phyloP scores from a whole-genome alignment of 163 green algal species.

The Volvox carteri region DNA sequence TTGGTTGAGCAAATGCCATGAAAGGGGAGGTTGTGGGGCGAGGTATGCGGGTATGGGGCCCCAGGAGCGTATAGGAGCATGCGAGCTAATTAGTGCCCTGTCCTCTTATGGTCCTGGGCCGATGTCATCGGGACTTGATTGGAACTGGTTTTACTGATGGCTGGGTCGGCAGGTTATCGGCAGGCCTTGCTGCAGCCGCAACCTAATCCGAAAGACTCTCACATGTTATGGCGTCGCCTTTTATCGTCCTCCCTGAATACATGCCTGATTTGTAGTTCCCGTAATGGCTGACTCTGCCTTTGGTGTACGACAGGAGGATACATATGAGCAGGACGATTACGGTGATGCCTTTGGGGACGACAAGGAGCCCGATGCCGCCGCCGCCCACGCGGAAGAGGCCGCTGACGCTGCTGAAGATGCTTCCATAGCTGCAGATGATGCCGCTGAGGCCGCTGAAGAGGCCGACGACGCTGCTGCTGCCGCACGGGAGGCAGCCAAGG shows the following conservation, averaged over 20 bases:
- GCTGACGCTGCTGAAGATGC: neutral
- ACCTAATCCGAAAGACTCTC: too few relatives aligned
- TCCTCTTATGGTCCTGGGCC: too few relatives aligned
- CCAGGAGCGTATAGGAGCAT: too few relatives aligned
- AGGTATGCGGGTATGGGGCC: neutral
- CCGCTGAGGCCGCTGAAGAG: neutral
- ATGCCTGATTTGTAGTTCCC: neutral
- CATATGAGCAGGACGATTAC: slow-evolving; percentile 13
- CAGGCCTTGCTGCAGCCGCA: too few relatives aligned
- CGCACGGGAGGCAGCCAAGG: neutral
- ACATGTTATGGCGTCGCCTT: neutral
- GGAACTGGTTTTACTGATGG: too few relatives aligned
- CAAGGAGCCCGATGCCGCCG: neutral
- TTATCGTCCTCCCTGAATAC: neutral
- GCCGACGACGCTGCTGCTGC: neutral
- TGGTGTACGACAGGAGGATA: slow-evolving; percentile 10
- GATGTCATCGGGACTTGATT: too few relatives aligned
- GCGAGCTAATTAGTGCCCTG: too few relatives aligned
- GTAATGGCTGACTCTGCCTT: neutral
- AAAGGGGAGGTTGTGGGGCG: neutral
- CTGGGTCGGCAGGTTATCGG: too few relatives aligned
- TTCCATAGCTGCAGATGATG: neutral
- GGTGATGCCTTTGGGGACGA: slow-evolving; percentile 3
- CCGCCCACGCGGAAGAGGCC: neutral
- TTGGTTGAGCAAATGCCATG: too few relatives aligned